Conservation (phyloP, 441 rosid genomes). For the Jatropha multifida region DNA sequence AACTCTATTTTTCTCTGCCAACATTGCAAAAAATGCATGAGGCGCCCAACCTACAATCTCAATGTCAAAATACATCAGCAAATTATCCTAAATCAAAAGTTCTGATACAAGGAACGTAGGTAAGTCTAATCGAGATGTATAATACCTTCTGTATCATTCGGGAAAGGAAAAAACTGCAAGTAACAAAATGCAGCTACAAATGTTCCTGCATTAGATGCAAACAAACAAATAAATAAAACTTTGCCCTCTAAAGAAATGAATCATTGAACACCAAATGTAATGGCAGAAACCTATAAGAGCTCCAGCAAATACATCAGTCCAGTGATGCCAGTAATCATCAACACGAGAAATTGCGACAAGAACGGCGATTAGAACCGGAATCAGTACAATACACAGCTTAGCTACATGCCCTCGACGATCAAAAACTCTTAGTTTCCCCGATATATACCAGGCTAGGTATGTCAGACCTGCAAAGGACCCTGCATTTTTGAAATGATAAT, state of each 20-base stretch:
- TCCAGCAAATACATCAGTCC: conserved; percentile 81
- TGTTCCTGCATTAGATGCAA: conserved; percentile 22
- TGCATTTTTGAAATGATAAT: conserved; percentile 26
- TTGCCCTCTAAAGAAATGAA: no score
- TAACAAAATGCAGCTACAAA: conserved; percentile 47
- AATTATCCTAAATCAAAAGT: neutral
- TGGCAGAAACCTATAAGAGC: conserved; percentile 50
- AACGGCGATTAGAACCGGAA: conserved; percentile 60
- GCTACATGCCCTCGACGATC: conserved; percentile 71
- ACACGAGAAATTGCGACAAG: conserved; percentile 70
- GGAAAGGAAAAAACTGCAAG: conserved; percentile 57
- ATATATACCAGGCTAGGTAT: conserved; percentile 57
- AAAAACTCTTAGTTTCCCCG: conserved; percentile 64
- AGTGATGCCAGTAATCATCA: conserved; percentile 88
- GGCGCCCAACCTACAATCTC: conserved; percentile 17
- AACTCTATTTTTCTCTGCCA: neutral
- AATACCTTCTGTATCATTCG: conserved; percentile 43
- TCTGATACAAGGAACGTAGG: neutral
- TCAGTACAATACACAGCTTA: conserved; percentile 56
- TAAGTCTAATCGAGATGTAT: neutral
- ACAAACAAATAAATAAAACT: neutral
- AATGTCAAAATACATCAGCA: neutral
- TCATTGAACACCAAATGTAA: neutral
- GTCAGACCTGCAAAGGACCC: conserved; percentile 83
- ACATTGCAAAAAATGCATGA: conserved; percentile 5